Evolutionary conservation across 1,139 yeast genomes (phyloP), one percentile per base, ranked within the genome.

Genomic region (Geotrichum cucujoidarum): DNA sequence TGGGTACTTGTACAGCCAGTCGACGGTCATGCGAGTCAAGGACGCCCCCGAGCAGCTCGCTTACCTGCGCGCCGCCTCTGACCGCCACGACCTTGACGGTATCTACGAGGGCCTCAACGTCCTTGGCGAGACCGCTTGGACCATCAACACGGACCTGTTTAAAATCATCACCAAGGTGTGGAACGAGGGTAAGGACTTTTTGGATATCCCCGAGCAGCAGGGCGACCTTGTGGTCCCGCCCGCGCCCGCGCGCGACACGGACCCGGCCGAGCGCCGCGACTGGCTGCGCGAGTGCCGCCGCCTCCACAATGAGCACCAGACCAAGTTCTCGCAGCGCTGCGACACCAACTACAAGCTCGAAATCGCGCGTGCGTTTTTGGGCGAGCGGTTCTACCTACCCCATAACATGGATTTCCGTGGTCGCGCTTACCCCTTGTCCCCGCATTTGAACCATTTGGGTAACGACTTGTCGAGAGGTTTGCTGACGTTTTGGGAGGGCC

Each of bases 361-460:
- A 65, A 89, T 92, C 63, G 97, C 98, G 0, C 77, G 98, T 57
- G 97, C 95, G 0, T 88, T 83, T 59, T 50, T 71, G 36, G 74
- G 74, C 8, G 98, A 92, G 65, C 83, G 86, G 61, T 80, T 92
- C 61, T 90, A 80, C 64, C 87, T 90, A 71, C 97, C 98, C 4
- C 97, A 92, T 64, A 89, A 89, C 59, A 72, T 92, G 47, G 98
- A 92, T 66, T 50, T 50, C 32, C 40, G 98, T 66, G 98, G 98
- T 5, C 80, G 98, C 60, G 96, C 97, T 0, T 92, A 92, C 62
- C 97, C 98, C 4, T 70, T 92, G 41, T 83, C 96, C 1, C 95
- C 95, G 1, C 80, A 78, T 58, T 71, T 80, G 55, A 78, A 78
- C 53, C 97, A 92, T 66, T 72, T 92, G 57, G 97, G 97, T 55